Base-by-base conservation (phyloP, 106 monocot genomes). In the Apostasia shenzhenica region DNA sequence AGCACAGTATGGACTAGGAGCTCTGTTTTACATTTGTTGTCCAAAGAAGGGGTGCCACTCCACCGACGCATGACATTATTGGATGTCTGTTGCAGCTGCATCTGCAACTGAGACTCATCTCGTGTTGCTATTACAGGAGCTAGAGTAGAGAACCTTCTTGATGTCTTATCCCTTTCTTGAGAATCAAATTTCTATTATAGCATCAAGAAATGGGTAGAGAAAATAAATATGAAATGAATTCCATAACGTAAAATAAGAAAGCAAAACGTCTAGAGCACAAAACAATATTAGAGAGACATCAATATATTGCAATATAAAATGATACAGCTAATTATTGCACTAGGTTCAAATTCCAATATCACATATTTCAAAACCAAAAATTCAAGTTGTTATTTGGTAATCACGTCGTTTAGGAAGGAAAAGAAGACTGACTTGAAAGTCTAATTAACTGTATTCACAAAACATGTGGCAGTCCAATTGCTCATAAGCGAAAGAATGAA, bases 71-170 rank as follows among this genome's bases (percentile, higher is more conserved):
- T 54, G 49, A 45, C 57, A 70, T 77, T 83, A 76, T 77, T 87
- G 37, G 99, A 73, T 75, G 81, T 52, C 76, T 80, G 85, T 67
- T 87, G 76, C 69, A 93, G 66, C 73, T 89, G 89, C 64, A 92
- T 38, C 73, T 89, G 89, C 64, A 92, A 38, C 58, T 86, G 82
- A 72, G 90, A 88, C 48, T 90, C 99, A 60, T 93, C 99, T 67
- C 83, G 52, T 37, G 77, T 44, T 37, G 70, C 64, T 56, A 77
- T 44, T 63, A 77, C 63, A 12, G 85, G 77, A 66, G 78, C 75
- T 66, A 88, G 63, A 67, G 73, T 69, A 66, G 80, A 73, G 57
- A 81, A 70, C 46, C 73, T 81, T 68, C 82, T 99, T 57, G 78
- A 76, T 67, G 93, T 67, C 48, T 78, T 83, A 55, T 90, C 90